Percentiles rank a stretch among this genome's conserved stretches.
Conservation (phyloP, 2,329 filamentous ascomycete species). For the Piedraia hortae region DNA sequence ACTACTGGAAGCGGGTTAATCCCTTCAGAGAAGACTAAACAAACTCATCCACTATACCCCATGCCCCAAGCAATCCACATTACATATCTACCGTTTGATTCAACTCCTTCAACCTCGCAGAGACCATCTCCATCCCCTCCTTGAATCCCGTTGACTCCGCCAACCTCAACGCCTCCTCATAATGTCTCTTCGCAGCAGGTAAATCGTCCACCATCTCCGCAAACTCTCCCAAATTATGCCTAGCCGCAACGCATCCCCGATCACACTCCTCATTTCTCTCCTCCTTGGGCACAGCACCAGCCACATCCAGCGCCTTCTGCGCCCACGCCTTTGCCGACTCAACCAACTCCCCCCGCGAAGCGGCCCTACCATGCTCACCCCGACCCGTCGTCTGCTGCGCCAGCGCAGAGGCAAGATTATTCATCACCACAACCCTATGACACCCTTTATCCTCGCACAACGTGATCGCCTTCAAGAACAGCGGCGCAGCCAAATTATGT, state of each 20-base stretch:
- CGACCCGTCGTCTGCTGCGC: slow-evolving; percentile 35
- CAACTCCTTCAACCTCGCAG: slow-evolving; percentile 14
- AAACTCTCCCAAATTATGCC: slow-evolving; percentile 70
- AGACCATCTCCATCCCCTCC: slow-evolving; percentile 18
- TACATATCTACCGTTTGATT: slow-evolving; percentile 1
- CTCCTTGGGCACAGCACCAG: slow-evolving; percentile 35
- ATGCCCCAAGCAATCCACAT: too few species aligned
- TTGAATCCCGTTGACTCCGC: slow-evolving; percentile 21
- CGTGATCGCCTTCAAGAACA: slow-evolving; percentile 63
- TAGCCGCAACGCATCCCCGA: slow-evolving; percentile 51
- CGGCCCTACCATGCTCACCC: too few species aligned
- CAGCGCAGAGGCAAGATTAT: slow-evolving; percentile 49
- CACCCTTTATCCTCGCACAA: slow-evolving; percentile 29
- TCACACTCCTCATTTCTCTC: slow-evolving; percentile 55
- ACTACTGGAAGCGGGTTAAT: slow-evolving; percentile 32
- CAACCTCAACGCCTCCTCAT: slow-evolving; percentile 37
- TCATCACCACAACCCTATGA: slow-evolving; percentile 64
- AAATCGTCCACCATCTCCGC: slow-evolving; percentile 43
- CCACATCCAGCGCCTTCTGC: slow-evolving; percentile 41
- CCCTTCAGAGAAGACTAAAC: too few species aligned
- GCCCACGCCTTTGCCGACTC: slow-evolving; percentile 54
- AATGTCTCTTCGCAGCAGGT: slow-evolving; percentile 37
- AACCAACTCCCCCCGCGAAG: slow-evolving; percentile 28
- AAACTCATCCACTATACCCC: too few species aligned
- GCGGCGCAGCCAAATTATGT: slow-evolving; percentile 55